phyloP scores from a whole-genome alignment of 257 asterid genomes.

The Solanum corneliomulleri region DNA sequence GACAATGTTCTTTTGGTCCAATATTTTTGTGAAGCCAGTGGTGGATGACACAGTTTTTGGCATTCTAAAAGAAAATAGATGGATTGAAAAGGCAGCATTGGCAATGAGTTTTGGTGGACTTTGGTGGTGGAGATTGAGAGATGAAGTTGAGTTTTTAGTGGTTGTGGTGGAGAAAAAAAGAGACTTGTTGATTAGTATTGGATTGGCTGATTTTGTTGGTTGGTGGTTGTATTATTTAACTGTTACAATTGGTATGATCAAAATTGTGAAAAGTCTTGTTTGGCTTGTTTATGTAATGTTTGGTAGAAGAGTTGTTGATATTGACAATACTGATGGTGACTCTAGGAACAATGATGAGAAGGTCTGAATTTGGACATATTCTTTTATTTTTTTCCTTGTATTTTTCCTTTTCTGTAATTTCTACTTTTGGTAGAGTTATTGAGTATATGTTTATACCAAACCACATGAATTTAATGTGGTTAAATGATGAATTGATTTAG shows the following conservation, averaged over 20 bases:
- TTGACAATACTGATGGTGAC: not conserved
- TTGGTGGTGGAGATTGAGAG: conserved; percentile 89
- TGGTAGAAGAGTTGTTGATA: not conserved
- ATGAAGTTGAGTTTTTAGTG: conserved; percentile 68
- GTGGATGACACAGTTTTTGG: conserved; percentile 66
- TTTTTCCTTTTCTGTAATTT: not conserved
- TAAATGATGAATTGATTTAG: not conserved
- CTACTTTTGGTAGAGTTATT: not conserved
- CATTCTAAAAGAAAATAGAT: conserved; percentile 18
- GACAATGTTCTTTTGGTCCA: conserved; percentile 52
- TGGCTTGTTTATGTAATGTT: not conserved
- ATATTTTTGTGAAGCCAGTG: conserved; percentile 54
- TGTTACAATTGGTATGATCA: conserved; percentile 40
- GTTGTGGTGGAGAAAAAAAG: conserved; percentile 42
- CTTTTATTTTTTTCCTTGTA: too few species aligned
- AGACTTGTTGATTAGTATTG: conserved; percentile 34
- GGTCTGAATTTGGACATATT: conserved; percentile 15
- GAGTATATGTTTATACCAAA: not conserved
- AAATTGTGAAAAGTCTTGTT: conserved; percentile 24
- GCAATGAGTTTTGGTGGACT: conserved; percentile 42
- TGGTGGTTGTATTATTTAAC: conserved; percentile 70
- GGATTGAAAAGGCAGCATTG: conserved; percentile 48
- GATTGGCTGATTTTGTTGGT: conserved; percentile 43
- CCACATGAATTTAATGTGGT: not conserved
- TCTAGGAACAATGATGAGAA: conserved; percentile 15